Conservation (phyloP, 805 yeast species). For the Zygosaccharomyces gambellarensis region DNA sequence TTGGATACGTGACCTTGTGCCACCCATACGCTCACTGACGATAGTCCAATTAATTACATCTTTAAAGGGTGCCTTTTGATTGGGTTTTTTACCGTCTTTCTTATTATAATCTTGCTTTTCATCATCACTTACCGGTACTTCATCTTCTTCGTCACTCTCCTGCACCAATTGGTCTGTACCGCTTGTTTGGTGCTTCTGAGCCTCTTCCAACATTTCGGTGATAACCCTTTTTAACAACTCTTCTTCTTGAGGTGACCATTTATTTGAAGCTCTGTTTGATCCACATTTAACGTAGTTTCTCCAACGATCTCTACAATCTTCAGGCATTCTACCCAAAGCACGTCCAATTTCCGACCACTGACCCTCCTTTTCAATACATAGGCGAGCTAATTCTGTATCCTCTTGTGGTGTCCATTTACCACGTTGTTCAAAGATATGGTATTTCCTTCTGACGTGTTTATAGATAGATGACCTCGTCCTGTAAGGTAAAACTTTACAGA, state of each 20-base stretch:
- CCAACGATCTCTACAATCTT: constrained; percentile 96
- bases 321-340: constrained; percentile 88
- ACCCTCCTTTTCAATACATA: constrained; percentile 65
- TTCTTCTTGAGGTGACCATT: constrained; percentile 79
- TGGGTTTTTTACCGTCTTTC: constrained; percentile 18
- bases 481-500: constrained; percentile 74
- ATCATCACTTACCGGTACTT: constrained; percentile 21
- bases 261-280: constrained; percentile 61
- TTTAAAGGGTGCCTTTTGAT: constrained; percentile 26
- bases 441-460: constrained; percentile 86
- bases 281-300: constrained; percentile 95
- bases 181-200: constrained; percentile 18
- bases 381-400: constrained; percentile 58
- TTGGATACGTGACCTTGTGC: constrained; percentile 84
- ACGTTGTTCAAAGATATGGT: constrained; percentile 79
- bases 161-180: constrained; percentile 14
- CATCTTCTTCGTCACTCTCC: constrained; percentile 15
- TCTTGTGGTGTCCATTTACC: constrained; percentile 89
- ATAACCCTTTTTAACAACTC: constrained; percentile 52
- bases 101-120: constrained; percentile 14
- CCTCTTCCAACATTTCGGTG: constrained; percentile 41
- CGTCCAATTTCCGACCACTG: constrained; percentile 87
- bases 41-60: constrained; percentile 81
- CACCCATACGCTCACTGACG: constrained; percentile 86
- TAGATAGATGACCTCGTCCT: constrained; percentile 86